Base-by-base conservation (phyloP, 2,329 filamentous ascomycete species). In the Hymenoscyphus fructigenus region DNA sequence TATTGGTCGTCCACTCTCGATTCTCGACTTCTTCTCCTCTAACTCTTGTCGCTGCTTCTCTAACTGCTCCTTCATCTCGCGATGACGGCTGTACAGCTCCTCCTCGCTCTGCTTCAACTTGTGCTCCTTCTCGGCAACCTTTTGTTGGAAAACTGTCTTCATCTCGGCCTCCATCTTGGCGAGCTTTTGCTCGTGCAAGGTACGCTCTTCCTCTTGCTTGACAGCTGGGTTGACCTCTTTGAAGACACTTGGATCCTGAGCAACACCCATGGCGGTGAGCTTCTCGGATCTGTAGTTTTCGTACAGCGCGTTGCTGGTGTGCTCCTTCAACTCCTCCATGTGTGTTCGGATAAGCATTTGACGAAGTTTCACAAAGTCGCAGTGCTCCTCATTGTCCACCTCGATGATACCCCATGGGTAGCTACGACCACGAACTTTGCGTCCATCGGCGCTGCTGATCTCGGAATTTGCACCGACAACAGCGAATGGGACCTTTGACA, bases 141-240 rank as follows among this genome's bases (percentile, higher is more conserved):
- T 99, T 80, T 99, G 95, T 80, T 98, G 95, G 92, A 99, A 99
- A 73, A 99, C 95, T 92, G 97, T 97, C 92, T 99, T 99, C 95
- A 99, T 99, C 81, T 99, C 95, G 76, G 93, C 89, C 82, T 99
- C 95, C 95, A 99, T 99, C 92, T 99, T 99, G 80, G 94, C 92
- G 74, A 99, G 92, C 86, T 99, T 99, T 86, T 97, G 93, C 83
- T 99, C 95, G 86, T 99, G 95, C 73, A 99, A 85, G 70, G 91
- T 90, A 75, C 95, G 92, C 85, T 99, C 95, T 83, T 99, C 95
- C 80, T 99, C 95, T 82, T 99, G 95, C 90, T 99, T 99, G 82
- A 98, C 95, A 57, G 95, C 94, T 69, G 95, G 95, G 87, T 99
- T 99, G 85, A 99, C 93, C 88, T 99, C 95, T 88, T 99, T 99